Evolutionary conservation across 768 basidiomycete genomes (phyloP).

Genomic region (Boletus huronensis): DNA sequence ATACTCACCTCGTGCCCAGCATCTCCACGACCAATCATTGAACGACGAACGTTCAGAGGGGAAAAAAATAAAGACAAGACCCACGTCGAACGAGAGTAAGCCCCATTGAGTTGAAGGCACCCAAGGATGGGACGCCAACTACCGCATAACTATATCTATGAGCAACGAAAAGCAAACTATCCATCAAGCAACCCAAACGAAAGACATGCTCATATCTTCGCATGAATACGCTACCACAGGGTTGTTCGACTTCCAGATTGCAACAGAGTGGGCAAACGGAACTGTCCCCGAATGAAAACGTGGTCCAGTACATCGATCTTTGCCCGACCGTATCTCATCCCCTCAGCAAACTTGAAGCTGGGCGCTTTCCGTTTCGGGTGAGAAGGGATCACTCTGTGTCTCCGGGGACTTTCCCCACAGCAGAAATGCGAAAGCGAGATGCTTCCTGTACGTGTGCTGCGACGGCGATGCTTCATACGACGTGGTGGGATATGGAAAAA

Average conservation of each 20-base stretch:
- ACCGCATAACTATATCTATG: conserved; percentile 90
- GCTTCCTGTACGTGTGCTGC: conserved; percentile 75
- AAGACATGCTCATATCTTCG: conserved; percentile 75
- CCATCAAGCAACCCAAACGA: conserved; percentile 42
- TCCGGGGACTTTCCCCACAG: conserved; percentile 97
- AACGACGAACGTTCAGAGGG: conserved; percentile 51
- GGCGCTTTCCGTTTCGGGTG: conserved; percentile 65
- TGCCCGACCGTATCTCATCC: conserved; percentile 46
- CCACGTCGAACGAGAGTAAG: conserved; percentile 77
- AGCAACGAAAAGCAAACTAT: conserved; percentile 58
- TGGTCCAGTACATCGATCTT: conserved; percentile 41
- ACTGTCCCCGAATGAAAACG: conserved; percentile 17
- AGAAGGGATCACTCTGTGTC: conserved; percentile 64
- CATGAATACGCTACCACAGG: conserved; percentile 44
- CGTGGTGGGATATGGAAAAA: conserved; percentile 30
- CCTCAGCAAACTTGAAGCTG: conserved; percentile 70
- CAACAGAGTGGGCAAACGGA: conserved; percentile 60
- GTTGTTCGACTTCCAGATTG: conserved; percentile 34
- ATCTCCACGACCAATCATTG: conserved; percentile 21
- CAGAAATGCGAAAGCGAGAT: conserved; percentile 41
- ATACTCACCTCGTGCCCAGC: conserved; percentile 20
- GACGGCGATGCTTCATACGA: conserved; percentile 81
- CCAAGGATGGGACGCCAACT: conserved; percentile 40
- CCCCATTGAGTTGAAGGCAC: conserved; percentile 82
- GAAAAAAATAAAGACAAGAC: conserved; percentile 39